Conservation (phyloP, 148 eudicot genomes). For the Tetragonia tetragonoides region DNA sequence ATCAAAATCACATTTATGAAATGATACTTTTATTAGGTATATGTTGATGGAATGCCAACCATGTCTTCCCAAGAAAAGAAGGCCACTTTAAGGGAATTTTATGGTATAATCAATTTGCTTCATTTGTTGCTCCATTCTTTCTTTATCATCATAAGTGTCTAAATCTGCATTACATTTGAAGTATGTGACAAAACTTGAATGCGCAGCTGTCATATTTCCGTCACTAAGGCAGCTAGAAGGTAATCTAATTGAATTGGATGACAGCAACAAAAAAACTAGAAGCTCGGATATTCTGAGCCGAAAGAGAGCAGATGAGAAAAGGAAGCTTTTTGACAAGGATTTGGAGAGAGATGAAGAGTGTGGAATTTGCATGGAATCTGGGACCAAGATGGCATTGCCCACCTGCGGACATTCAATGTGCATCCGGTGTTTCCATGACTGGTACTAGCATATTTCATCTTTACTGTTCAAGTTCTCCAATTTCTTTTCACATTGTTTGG, state of each 20-base stretch:
- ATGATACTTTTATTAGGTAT: constrained; percentile 39
- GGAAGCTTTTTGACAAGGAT: constrained; percentile 29
- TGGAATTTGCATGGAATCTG: constrained; percentile 79
- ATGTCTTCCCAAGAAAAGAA: constrained; percentile 64
- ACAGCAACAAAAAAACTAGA: constrained; percentile 26
- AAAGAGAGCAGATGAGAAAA: constrained; percentile 37
- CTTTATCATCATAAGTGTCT: not conserved
- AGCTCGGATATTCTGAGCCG: constrained; percentile 18
- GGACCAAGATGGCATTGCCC: constrained; percentile 67
- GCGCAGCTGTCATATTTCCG: constrained; percentile 80
- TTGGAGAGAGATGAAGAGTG: constrained; percentile 71
- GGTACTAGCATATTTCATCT: constrained; percentile 39
- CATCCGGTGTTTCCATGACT: constrained; percentile 67
- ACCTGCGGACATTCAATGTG: constrained; percentile 86
- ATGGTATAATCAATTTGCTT: constrained; percentile 38
- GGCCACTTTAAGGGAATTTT: constrained; percentile 73
- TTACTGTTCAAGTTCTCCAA: not conserved
- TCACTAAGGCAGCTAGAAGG: constrained; percentile 77
- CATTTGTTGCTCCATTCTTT: not conserved
- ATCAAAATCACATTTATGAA: not conserved
- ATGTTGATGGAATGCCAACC: constrained; percentile 71
- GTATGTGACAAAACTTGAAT: not conserved
- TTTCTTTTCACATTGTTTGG: not conserved
- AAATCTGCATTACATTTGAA: not conserved
- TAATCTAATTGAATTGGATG: constrained; percentile 42